Evolutionary conservation across 2,329 filamentous ascomycete species (phyloP).

Genomic region (Alternaria dauci): DNA sequence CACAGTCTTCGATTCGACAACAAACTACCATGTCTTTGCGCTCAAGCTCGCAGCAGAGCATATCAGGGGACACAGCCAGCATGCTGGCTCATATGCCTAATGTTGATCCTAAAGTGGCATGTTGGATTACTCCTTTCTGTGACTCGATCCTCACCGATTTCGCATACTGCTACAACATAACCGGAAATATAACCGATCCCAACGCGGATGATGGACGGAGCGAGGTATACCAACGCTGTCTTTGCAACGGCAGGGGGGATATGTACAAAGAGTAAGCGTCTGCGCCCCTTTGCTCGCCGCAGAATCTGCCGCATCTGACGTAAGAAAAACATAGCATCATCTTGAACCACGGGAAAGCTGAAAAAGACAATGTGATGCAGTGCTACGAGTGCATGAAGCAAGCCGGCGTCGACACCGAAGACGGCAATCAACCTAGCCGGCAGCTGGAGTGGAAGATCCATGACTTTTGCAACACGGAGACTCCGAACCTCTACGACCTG

Average conservation of each 20-base stretch:
- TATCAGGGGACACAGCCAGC: background rate
- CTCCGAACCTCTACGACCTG: slow-evolving; percentile 1
- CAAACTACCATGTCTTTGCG: background rate
- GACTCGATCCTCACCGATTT: background rate
- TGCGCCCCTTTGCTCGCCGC: background rate
- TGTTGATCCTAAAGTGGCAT: background rate
- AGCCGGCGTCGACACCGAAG: slow-evolving; percentile 1
- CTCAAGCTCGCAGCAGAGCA: background rate
- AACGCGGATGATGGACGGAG: slow-evolving; percentile 3
- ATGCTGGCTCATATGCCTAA: background rate
- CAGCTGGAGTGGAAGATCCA: slow-evolving; percentile 6
- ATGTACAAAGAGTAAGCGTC: slow-evolving; percentile 4
- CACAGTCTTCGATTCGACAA: background rate
- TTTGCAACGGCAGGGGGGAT: background rate
- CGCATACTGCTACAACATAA: background rate
- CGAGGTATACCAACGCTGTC: slow-evolving; percentile 1
- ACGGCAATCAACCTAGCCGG: background rate
- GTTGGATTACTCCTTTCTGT: background rate
- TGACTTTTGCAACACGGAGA: slow-evolving; percentile 12
- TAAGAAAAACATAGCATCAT: slow-evolving; percentile 1
- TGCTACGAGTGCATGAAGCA: slow-evolving; percentile 14
- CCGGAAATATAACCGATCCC: background rate
- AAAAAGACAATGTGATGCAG: background rate
- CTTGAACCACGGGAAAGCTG: background rate
- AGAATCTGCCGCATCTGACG: background rate